These are phyloP conservation scores for Penicillium paneum DNA, from an alignment of 2,329 filamentous ascomycete species.

Conservation along the genomic window DNA sequence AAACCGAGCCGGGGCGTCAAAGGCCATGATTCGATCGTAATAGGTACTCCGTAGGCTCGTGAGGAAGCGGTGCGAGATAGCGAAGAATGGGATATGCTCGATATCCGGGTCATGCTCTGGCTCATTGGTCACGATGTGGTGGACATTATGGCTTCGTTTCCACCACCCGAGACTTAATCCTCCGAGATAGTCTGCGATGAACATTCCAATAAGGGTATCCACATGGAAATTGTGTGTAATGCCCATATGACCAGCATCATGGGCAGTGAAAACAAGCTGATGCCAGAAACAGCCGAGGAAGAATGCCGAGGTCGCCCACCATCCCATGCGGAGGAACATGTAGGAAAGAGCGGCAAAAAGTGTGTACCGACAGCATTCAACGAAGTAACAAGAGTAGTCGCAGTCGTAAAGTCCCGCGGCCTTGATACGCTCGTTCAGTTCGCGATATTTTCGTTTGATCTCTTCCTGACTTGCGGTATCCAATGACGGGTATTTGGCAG, in stretches of 20 bases:
- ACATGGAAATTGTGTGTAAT: slow-evolving; percentile 86
- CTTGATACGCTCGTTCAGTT: slow-evolving; percentile 67
- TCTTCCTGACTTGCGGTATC: slow-evolving; percentile 69
- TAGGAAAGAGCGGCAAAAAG: slow-evolving; percentile 63
- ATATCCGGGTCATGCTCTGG: slow-evolving; percentile 97
- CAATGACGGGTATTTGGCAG: slow-evolving; percentile 74
- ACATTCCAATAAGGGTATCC: slow-evolving; percentile 82
- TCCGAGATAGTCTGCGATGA: slow-evolving; percentile 85
- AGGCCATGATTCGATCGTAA: slow-evolving; percentile 76
- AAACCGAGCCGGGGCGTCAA: slow-evolving; percentile 69
- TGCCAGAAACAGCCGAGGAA: slow-evolving; percentile 88
- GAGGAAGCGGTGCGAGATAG: slow-evolving; percentile 78
- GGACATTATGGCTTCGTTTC: slow-evolving; percentile 94
- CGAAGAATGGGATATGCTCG: slow-evolving; percentile 84
- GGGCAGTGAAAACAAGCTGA: slow-evolving; percentile 87
- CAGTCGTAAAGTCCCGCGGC: slow-evolving; percentile 78
- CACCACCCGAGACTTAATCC: slow-evolving; percentile 94
- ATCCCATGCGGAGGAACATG: slow-evolving; percentile 58
- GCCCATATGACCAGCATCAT: slow-evolving; percentile 95
- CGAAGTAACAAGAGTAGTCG: slow-evolving; percentile 74
- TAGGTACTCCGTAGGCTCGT: slow-evolving; percentile 72
- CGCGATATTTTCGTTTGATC: slow-evolving; percentile 79
- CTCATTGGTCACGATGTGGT: slow-evolving; percentile 93
- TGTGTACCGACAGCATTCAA: slow-evolving; percentile 70
- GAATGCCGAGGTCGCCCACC: slow-evolving; percentile 67